A percentile compares a stretch with the other conserved stretches of the same genome.
These are phyloP conservation scores for Pseudogymnoascus sp. DNA, from an alignment of 2,329 filamentous ascomycete genomes.

Conservation along the genomic window DNA sequence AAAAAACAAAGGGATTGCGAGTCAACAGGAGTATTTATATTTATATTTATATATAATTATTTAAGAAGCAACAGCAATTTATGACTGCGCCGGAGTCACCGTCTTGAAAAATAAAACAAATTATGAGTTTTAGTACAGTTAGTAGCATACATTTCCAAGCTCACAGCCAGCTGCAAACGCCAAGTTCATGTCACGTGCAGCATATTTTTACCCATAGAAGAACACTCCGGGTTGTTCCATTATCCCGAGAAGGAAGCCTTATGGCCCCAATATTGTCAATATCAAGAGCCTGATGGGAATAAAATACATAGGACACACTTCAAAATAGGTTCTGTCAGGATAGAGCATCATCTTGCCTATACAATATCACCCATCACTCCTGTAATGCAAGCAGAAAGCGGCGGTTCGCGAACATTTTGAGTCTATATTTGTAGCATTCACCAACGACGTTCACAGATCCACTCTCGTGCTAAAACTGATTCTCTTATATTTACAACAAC, in stretches of 20 bases:
- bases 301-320: not conserved
- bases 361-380: not conserved
- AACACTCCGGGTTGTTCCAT: not conserved
- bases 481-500: constrained; percentile 11
- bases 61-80: not conserved
- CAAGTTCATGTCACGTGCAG: not conserved
- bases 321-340: not conserved
- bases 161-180: not conserved
- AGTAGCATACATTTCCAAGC: not conserved
- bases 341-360: not conserved
- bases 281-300: not conserved
- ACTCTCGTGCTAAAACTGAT: not conserved
- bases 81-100: not conserved
- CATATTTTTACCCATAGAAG: not conserved
- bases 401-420: not conserved
- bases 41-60: not conserved
- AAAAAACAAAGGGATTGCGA: not conserved
- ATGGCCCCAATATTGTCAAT: not conserved
- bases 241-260: not conserved
- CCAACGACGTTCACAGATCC: not conserved
- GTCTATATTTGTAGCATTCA: constrained; percentile 8
- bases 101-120: not conserved
- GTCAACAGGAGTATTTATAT: not conserved
- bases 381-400: not conserved
- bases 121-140: not conserved